Base-by-base conservation (phyloP, 768 basidiomycete species). In the Agaricus subrufescens region DNA sequence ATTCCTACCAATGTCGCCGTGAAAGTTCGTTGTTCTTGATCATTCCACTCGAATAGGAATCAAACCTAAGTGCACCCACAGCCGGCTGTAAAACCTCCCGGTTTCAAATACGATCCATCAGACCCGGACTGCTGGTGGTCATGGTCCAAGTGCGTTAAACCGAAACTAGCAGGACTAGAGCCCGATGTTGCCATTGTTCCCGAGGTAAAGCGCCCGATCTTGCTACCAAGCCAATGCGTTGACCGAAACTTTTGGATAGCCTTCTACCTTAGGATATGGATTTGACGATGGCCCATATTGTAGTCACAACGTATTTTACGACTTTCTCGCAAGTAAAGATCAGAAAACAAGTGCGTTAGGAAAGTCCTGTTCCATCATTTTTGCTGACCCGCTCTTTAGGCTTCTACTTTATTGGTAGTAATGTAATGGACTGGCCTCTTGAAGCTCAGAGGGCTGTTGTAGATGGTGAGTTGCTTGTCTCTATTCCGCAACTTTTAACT, bases 241-340 rank as follows among this genome's bases (percentile, higher is more conserved):
- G 10, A 19, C 9, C 38, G 45, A 46, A 27, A 14, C 27, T 39
- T 14, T 53, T 23, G 12, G 10, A 9, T 56, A 82, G 81, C 83
- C 84, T 31, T 63, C 66, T 9, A 82, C 83, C 2, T 67, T 84
- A 15, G 84, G 82, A 1, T 85, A 80, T 46, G 81, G 75, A 3
- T 85, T 85, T 56, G 84, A 86, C 57, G 84, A 86, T 57, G 84
- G 84, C 1, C 84, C 84, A 1, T 83, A 82, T 61, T 86, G 84
- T 61, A 77, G 80, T 3, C 84, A 86, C 58, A 85, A 85, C 53
- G 73, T 70, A 2, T 86, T 85, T 58, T 86, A 86, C 45, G 73
- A 84, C 57, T 86, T 66, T 58, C 72, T 86, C 30, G 47, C 61
- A 2, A 64, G 70, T 8, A 70, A 85, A 59, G 73, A 83, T 29